Evolutionary conservation across 31 red algal genomes (phyloP).

Genomic region (Pterothamnion heteromorphum): DNA sequence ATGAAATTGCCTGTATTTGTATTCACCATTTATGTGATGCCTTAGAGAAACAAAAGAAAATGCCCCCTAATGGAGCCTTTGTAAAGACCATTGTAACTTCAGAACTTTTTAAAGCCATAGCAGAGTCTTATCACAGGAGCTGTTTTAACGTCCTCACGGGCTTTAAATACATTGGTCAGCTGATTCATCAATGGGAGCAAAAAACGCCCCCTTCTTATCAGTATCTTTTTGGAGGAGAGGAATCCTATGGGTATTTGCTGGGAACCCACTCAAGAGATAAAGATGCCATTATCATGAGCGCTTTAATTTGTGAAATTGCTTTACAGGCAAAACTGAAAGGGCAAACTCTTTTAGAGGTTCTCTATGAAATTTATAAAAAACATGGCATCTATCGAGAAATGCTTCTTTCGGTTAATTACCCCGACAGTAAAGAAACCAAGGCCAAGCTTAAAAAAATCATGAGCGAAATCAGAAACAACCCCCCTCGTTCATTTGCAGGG

Average conservation of each 20-base stretch:
- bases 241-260: neutral
- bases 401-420: neutral
- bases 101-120: constrained; percentile 58
- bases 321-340: neutral
- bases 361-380: neutral
- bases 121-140: constrained; percentile 50
- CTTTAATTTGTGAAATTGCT: neutral
- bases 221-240: neutral
- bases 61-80: constrained; percentile 10
- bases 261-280: neutral
- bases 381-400: neutral
- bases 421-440: neutral
- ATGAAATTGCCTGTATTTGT: constrained; percentile 69
- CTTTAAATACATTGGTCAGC: constrained; percentile 71
- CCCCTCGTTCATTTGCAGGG: neutral
- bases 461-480: neutral
- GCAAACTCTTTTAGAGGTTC: neutral
- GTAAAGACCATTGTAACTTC: constrained; percentile 68
- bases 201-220: neutral
- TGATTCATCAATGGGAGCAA: neutral
- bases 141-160: constrained; percentile 63
- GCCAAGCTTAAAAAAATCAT: neutral
- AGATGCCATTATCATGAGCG: neutral
- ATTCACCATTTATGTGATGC: constrained; percentile 37
- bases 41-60: neutral